Base-by-base conservation (phyloP, 345 rosid genomes). In the Sisymbrium irio region DNA sequence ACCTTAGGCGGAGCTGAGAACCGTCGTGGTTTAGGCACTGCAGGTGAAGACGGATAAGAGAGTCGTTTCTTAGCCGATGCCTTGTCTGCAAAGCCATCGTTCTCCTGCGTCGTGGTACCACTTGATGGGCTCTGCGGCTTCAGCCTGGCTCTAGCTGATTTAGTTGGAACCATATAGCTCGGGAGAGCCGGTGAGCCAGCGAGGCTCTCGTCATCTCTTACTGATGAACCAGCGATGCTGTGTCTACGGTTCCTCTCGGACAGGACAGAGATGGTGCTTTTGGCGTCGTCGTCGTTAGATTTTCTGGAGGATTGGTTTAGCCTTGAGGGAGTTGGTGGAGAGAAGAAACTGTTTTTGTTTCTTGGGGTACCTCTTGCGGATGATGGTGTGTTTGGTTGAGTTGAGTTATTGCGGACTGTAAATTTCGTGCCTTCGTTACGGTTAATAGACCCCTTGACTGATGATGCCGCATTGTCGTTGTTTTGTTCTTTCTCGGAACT, bases 101-200 rank as follows among this genome's bases (percentile, higher is more conserved):
- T 79, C 59, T 77, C 80, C 32, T 77, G 80, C 9, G 76, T 70
- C 11, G 71, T 63, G 14, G 71, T 63, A 46, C 74, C 86, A 59
- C 72, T 83, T 45, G 67, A 9, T 5, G 92, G 84, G 28, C 83
- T 86, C 54, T 87, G 96, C 33, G 85, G 69, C 84, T 87, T 79
- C 55, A 92, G 82, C 81, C 86, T 92, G 1, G 97, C 98, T 77
- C 85, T 79, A 61, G 98, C 99, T 53, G 96, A 90, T 72, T 92
- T 66, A 0, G 99, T 96, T 14, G 96, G 84, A 49, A 90, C 90
- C 98, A 90, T 96, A 82, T 92, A 96, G 70, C 98, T 89, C 1
- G 90, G 98, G 65, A 88, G 81, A 67, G 49, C 75, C 15, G 86
- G 85, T 32, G 87, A 85, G 75, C 88, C 81, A 3, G 82, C 83